Conservation (phyloP, 495 filamentous ascomycete genomes). For the Trichoderma reesei region DNA sequence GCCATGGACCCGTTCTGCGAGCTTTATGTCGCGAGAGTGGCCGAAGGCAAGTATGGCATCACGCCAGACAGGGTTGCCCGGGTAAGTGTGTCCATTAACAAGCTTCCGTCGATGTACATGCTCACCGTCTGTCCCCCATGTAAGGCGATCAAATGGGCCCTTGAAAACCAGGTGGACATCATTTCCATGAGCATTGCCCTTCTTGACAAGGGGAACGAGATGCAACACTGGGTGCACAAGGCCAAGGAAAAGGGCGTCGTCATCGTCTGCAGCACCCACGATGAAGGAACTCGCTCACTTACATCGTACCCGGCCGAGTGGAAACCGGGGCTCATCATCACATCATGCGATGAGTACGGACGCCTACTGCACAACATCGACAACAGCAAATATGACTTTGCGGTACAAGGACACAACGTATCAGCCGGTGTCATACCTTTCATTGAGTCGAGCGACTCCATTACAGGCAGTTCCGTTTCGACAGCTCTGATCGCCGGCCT, state of each 20-base stretch:
- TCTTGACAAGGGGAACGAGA: background rate
- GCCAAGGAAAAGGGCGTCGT: conserved; percentile 8
- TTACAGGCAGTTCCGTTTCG: background rate
- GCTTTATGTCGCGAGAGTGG: conserved; percentile 15
- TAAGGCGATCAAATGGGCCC: conserved; percentile 14
- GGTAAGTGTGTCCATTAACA: background rate
- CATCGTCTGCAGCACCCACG: conserved; percentile 12
- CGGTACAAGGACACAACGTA: background rate
- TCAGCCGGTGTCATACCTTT: background rate
- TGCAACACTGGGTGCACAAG: background rate
- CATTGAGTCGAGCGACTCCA: background rate
- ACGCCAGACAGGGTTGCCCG: background rate
- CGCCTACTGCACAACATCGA: background rate
- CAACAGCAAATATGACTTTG: background rate
- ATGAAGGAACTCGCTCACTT: conserved; percentile 10
- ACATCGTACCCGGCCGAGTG: conserved; percentile 7
- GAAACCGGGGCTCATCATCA: background rate
- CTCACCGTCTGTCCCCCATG: background rate
- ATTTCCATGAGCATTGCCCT: conserved; percentile 15
- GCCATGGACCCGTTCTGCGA: conserved; percentile 15
- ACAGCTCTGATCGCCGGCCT: background rate
- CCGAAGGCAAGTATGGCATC: conserved; percentile 11
- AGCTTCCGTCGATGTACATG: background rate
- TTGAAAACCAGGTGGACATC: conserved; percentile 12
- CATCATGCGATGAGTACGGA: conserved; percentile 14